phyloP scores from a whole-genome alignment of 2,329 filamentous ascomycete species.

The Xylaria sp. region DNA sequence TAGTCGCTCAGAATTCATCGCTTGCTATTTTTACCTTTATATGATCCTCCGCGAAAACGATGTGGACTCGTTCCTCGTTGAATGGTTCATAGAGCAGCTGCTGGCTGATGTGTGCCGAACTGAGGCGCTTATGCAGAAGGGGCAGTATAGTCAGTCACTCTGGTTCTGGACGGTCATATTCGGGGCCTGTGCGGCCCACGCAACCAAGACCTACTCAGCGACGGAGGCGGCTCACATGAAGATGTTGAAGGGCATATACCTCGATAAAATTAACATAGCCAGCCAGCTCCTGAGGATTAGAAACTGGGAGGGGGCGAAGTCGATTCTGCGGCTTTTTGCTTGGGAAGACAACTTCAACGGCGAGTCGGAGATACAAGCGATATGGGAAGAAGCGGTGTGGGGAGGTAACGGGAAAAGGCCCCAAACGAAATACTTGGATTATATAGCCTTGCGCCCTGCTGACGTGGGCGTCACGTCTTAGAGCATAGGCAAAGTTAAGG shows the following conservation, averaged over 20 bases:
- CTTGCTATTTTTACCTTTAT: slow-evolving; percentile 60
- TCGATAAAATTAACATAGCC: slow-evolving; percentile 56
- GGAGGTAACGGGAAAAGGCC: slow-evolving; percentile 39
- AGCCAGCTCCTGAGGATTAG: slow-evolving; percentile 53
- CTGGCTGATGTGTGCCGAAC: slow-evolving; percentile 57
- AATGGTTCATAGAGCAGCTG: slow-evolving; percentile 60
- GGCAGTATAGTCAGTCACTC: slow-evolving; percentile 56
- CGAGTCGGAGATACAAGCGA: slow-evolving; percentile 53
- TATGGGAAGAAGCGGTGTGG: slow-evolving; percentile 57
- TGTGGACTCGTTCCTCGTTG: slow-evolving; percentile 57
- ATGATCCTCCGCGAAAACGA: slow-evolving; percentile 56
- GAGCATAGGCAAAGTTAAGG: slow-evolving; percentile 2
- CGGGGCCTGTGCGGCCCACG: slow-evolving; percentile 55
- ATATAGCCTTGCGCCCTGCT: slow-evolving; percentile 30
- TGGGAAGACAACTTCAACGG: slow-evolving; percentile 56
- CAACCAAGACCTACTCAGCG: slow-evolving; percentile 52
- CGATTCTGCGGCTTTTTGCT: slow-evolving; percentile 53
- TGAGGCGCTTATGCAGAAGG: slow-evolving; percentile 54
- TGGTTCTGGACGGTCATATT: slow-evolving; percentile 62
- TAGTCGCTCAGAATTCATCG: slow-evolving; percentile 59
- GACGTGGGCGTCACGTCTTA: slow-evolving; percentile 23
- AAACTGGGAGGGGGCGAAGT: slow-evolving; percentile 55
- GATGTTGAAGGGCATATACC: slow-evolving; percentile 53
- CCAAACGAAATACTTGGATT: slow-evolving; percentile 33
- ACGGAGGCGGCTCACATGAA: slow-evolving; percentile 54